These are phyloP conservation scores for Posidonia oceanica DNA, from an alignment of 116 monocot genomes.

Conservation along the genomic window DNA sequence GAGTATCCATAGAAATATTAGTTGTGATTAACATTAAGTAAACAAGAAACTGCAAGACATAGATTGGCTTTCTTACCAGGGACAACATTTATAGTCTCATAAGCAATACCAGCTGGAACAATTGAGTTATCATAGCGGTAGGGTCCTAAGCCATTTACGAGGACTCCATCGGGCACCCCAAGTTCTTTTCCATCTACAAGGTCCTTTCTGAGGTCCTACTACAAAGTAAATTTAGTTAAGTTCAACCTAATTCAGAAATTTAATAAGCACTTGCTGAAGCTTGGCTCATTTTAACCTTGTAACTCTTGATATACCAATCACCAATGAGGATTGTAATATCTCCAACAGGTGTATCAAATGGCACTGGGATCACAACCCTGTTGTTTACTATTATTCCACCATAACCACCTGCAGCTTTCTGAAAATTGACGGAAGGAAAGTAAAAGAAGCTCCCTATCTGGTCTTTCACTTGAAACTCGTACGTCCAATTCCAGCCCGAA, in stretches of 20 bases:
- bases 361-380: constrained; percentile 85
- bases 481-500: constrained; percentile 98
- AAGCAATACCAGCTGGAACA: constrained; percentile 57
- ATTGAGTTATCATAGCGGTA: constrained; percentile 66
- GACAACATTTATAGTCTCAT: constrained; percentile 77
- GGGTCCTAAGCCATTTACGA: constrained; percentile 82
- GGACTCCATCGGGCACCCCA: constrained; percentile 71
- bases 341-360: constrained; percentile 80
- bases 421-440: constrained; percentile 81
- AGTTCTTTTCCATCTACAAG: constrained; percentile 57
- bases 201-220: constrained; percentile 61
- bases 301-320: constrained; percentile 71
- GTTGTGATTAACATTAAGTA: background rate
- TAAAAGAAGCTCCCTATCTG: constrained; percentile 95
- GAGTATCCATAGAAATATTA: background rate
- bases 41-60: background rate
- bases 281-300: constrained; percentile 43
- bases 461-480: constrained; percentile 91
- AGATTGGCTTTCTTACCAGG: constrained; percentile 37
- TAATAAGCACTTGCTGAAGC: background rate
- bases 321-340: constrained; percentile 75
- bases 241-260: too few species aligned
- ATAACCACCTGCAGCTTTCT: constrained; percentile 82
- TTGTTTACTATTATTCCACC: constrained; percentile 84
- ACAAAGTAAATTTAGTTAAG: constrained; percentile 8